phyloP scores from a whole-genome alignment of 2,329 filamentous ascomycete genomes.

The Coniochaeta sp. region DNA sequence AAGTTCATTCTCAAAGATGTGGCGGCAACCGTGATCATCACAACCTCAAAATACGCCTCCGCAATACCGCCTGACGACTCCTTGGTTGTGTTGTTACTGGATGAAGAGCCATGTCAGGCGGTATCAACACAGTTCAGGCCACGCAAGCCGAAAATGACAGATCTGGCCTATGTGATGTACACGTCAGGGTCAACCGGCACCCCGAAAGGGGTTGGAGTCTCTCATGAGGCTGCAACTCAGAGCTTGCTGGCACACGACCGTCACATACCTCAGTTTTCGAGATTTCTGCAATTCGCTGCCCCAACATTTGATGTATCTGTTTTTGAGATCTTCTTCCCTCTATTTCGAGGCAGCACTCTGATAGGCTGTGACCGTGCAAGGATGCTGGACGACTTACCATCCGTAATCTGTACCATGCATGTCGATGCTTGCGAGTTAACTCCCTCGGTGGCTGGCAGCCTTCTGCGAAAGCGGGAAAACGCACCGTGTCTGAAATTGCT shows the following conservation, averaged over 20 bases:
- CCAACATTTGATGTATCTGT: constrained; percentile 93
- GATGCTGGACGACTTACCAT: constrained; percentile 69
- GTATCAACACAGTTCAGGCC: neutral
- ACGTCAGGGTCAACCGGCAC: constrained; percentile 85
- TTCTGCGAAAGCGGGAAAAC: constrained; percentile 59
- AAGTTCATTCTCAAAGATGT: constrained; percentile 78
- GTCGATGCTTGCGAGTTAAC: constrained; percentile 86
- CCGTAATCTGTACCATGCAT: constrained; percentile 52
- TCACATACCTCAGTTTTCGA: constrained; percentile 66
- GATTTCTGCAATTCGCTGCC: constrained; percentile 86
- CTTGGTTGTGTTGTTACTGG: constrained; percentile 28
- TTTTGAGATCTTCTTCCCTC: constrained; percentile 89
- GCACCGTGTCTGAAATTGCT: constrained; percentile 64
- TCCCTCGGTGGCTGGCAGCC: constrained; percentile 74
- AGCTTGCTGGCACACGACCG: constrained; percentile 73
- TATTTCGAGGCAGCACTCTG: constrained; percentile 66
- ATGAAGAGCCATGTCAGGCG: constrained; percentile 10
- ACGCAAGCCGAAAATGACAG: constrained; percentile 18
- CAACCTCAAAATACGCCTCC: constrained; percentile 39
- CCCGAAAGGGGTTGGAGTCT: constrained; percentile 80
- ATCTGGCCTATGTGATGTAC: constrained; percentile 84
- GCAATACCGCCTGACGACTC: constrained; percentile 25
- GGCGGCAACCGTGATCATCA: constrained; percentile 60
- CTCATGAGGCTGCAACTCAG: constrained; percentile 73
- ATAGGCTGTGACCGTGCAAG: constrained; percentile 60